These are phyloP conservation scores for Cordyceps cateniannulata DNA, from an alignment of 2,329 filamentous ascomycete species.

Conservation along the genomic window DNA sequence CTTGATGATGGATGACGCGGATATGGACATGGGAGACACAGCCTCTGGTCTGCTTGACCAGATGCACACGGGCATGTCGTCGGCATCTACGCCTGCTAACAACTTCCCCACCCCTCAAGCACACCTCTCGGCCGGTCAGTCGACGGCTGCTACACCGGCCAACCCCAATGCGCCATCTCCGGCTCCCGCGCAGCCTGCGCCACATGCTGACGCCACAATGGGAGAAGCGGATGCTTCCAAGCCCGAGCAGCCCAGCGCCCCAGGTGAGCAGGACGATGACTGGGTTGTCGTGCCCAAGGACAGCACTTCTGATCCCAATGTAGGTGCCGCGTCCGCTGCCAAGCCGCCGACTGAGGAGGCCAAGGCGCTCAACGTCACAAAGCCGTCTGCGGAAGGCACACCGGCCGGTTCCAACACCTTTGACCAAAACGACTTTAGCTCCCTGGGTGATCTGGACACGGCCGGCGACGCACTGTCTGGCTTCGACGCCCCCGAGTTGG, in stretches of 20 bases:
- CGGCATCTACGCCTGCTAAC: conserved; percentile 53
- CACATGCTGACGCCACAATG: conserved; percentile 33
- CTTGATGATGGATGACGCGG: conserved; percentile 47
- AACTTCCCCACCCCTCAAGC: conserved; percentile 56
- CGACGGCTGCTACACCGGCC: conserved; percentile 50
- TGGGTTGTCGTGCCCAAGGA: conserved; percentile 71
- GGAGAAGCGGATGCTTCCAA: conserved; percentile 27
- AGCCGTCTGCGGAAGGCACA: conserved; percentile 38
- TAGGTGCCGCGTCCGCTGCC: conserved; percentile 17
- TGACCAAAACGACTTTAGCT: conserved; percentile 56
- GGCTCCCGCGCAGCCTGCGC: conserved; percentile 23
- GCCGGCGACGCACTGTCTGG: conserved; percentile 65
- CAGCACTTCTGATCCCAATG: conserved; percentile 24
- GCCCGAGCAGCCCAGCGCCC: conserved; percentile 37
- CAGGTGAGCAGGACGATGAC: conserved; percentile 50
- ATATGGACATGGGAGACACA: conserved; percentile 59
- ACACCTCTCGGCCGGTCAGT: conserved; percentile 49
- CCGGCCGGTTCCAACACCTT: conserved; percentile 38
- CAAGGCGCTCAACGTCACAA: conserved; percentile 23
- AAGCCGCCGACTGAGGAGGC: conserved; percentile 17
- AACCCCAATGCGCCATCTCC: conserved; percentile 42
- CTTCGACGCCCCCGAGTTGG: conserved; percentile 53
- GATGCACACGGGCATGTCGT: conserved; percentile 57
- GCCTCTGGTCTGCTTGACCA: conserved; percentile 61
- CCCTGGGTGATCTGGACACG: conserved; percentile 60